Conservation (phyloP, 228 moss, liverwort and hornwort species). For the Sphagnum magellanicum region DNA sequence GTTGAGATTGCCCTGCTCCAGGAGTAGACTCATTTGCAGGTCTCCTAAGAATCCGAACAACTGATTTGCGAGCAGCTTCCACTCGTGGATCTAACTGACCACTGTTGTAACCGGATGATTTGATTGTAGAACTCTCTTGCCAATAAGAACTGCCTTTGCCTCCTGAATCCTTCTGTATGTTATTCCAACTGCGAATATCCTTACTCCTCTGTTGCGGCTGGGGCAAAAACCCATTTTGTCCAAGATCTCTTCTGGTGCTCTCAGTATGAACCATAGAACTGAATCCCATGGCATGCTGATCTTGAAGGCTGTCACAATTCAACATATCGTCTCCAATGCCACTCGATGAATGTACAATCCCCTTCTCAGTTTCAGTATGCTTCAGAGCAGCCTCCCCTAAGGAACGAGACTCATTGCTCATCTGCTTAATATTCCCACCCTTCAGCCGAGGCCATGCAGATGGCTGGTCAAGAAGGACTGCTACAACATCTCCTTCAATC, state of each 20-base stretch:
- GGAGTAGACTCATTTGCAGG: slow-evolving; percentile 1
- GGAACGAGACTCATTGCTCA: slow-evolving; percentile 10
- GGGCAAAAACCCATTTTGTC: slow-evolving; percentile 6
- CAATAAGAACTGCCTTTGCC: not conserved
- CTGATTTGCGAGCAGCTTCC: not conserved
- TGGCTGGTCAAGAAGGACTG: slow-evolving; percentile 59
- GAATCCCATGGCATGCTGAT: not conserved
- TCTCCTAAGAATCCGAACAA: slow-evolving; percentile 9
- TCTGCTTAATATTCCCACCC: slow-evolving; percentile 53
- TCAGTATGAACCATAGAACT: slow-evolving; percentile 10
- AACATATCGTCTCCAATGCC: slow-evolving; percentile 3
- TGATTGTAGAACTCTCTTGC: not conserved
- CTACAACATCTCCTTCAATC: slow-evolving; percentile 94
- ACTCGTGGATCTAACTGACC: not conserved
- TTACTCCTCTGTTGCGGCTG: slow-evolving; percentile 11
- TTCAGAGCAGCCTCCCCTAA: slow-evolving; percentile 13
- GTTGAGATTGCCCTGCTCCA: not conserved
- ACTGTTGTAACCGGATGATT: not conserved
- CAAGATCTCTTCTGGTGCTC: slow-evolving; percentile 9
- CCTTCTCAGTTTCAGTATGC: slow-evolving; percentile 16
- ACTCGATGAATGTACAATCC: no score
- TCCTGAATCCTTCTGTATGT: not conserved
- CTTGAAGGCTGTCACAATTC: not conserved
- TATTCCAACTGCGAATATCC: slow-evolving; percentile 12
- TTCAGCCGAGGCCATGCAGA: slow-evolving; percentile 71